Evolutionary conservation across 2,329 filamentous ascomycete genomes (phyloP).

Genomic region (Paraphaeosphaeria minitans): DNA sequence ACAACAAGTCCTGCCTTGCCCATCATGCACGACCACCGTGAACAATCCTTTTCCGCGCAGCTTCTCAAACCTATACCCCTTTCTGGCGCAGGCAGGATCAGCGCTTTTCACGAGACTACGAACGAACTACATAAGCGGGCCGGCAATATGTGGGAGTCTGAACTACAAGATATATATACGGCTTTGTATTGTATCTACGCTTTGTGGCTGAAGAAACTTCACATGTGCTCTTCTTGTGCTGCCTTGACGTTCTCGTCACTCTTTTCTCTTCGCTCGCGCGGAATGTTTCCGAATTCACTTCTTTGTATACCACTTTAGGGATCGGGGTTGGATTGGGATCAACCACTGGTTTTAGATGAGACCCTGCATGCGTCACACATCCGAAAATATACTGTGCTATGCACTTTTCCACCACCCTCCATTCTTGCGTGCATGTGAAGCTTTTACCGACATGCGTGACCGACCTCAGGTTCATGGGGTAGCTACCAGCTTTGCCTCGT

Average conservation of each 20-base stretch:
- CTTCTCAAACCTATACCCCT: slow-evolving; percentile 35
- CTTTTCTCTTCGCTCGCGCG: slow-evolving; percentile 1
- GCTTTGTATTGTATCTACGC: not conserved
- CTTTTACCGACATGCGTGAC: too few relatives aligned
- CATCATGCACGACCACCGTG: too few relatives aligned
- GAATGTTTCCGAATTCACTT: slow-evolving; percentile 12
- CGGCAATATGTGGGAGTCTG: slow-evolving; percentile 24
- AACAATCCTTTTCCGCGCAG: slow-evolving; percentile 27
- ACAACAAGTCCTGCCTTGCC: slow-evolving; percentile 6
- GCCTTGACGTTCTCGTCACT: slow-evolving; percentile 35
- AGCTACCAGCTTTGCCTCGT: not conserved
- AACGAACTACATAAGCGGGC: slow-evolving; percentile 36
- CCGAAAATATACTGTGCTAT: slow-evolving; percentile 12
- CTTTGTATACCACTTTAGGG: slow-evolving; percentile 37
- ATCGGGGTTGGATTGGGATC: slow-evolving; percentile 8
- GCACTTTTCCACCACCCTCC: not conserved
- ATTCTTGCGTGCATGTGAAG: not conserved
- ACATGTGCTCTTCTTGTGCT: slow-evolving; percentile 13
- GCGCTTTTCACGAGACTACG: slow-evolving; percentile 46
- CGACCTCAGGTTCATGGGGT: not conserved
- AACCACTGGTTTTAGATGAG: slow-evolving; percentile 19
- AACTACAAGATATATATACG: not conserved
- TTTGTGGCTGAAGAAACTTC: slow-evolving; percentile 10
- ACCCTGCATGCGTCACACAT: slow-evolving; percentile 20
- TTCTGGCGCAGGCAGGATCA: slow-evolving; percentile 47